phyloP scores from a whole-genome alignment of 2,329 filamentous ascomycete genomes.

The Tolypocladium ophioglossoides region DNA sequence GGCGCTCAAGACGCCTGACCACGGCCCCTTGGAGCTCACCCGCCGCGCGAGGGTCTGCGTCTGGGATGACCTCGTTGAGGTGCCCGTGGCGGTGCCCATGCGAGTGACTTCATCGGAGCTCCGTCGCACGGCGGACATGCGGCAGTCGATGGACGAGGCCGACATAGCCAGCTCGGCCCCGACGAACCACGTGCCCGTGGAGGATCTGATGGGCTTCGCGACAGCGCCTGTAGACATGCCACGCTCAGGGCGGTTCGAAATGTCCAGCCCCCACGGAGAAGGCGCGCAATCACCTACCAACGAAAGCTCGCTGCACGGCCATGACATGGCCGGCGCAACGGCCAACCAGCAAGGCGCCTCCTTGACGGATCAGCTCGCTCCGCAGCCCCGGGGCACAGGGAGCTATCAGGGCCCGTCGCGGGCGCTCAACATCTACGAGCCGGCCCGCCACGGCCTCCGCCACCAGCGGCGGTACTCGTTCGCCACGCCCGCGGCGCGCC shows the following conservation, averaged over 20 bases:
- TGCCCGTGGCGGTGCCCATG: constrained; percentile 88
- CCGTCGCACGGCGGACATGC: constrained; percentile 49
- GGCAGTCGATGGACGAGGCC: constrained; percentile 61
- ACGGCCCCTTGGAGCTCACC: constrained; percentile 88
- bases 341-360: constrained; percentile 5
- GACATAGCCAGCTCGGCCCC: constrained; percentile 55
- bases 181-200: constrained; percentile 21
- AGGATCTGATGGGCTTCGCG: constrained; percentile 61
- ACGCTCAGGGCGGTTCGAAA: constrained; percentile 65
- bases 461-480: constrained; percentile 45
- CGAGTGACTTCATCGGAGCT: constrained; percentile 76
- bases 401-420: constrained; percentile 33
- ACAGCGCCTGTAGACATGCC: constrained; percentile 56
- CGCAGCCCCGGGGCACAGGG: constrained; percentile 5
- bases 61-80: constrained; percentile 95
- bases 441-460: constrained; percentile 28
- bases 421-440: constrained; percentile 32
- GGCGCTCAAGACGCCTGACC: constrained; percentile 83
- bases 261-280: constrained; percentile 37
- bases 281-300: constrained; percentile 27
- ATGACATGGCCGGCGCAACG: constrained; percentile 5
- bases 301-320: constrained; percentile 12
- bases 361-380: not conserved
- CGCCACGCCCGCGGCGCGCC: constrained; percentile 34
- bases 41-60: constrained; percentile 85